Percentiles rank a stretch among this genome's conserved stretches.
Evolutionary conservation across 75 land plant species (phyloP).

Genomic region (Pinus albicaulis): DNA sequence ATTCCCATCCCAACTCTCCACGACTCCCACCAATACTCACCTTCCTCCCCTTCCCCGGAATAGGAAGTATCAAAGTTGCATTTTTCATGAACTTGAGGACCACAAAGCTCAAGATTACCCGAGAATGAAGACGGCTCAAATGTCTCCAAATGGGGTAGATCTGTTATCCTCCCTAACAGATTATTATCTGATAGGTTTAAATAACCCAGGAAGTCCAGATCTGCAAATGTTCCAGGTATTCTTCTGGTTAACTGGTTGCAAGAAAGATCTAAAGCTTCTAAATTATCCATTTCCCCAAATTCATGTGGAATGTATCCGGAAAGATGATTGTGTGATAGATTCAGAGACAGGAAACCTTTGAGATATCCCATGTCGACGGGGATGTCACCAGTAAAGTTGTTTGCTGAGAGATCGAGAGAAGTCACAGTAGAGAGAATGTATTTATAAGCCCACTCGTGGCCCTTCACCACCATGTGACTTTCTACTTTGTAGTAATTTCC

Average conservation of each 20-base stretch:
- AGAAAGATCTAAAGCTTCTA: conserved; percentile 10
- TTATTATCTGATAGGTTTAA: conserved; percentile 11
- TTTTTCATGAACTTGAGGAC: not conserved
- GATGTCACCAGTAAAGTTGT: conserved; percentile 10
- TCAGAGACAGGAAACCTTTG: not conserved
- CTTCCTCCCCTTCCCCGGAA: not conserved
- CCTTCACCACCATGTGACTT: not conserved
- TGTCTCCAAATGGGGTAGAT: not conserved
- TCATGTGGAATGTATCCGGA: not conserved
- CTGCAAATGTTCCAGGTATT: conserved; percentile 1
- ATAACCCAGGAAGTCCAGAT: not conserved
- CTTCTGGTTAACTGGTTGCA: conserved; percentile 14
- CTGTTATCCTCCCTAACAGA: conserved; percentile 6
- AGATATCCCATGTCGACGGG: not conserved
- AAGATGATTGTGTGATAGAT: conserved; percentile 5
- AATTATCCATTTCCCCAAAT: not conserved
- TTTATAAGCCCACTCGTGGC: not conserved
- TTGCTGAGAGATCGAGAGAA: not conserved
- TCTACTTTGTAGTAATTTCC: not conserved
- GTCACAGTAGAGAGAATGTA: not conserved
- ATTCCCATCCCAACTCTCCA: not conserved
- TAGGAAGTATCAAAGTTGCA: not conserved
- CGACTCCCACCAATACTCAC: not conserved
- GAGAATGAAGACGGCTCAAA: not conserved
- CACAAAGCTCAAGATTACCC: conserved; percentile 16